phyloP scores from a whole-genome alignment of 2,329 filamentous ascomycete species.

The Pseudogymnoascus sp. region DNA sequence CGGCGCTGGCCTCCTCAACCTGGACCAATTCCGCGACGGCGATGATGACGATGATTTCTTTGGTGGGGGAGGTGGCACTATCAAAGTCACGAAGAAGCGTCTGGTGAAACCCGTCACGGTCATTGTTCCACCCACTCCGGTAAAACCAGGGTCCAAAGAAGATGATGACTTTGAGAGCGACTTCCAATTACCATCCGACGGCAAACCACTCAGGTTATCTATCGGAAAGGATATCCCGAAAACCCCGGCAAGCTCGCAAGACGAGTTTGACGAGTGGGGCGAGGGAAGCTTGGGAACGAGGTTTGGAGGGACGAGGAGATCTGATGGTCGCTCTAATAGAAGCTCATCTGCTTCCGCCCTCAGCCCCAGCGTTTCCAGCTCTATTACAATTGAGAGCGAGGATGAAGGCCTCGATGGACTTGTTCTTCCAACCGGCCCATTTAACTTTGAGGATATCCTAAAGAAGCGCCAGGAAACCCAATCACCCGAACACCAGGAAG shows the following conservation, averaged over 20 bases:
- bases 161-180: slow-evolving; percentile 66
- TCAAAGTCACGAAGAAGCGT: slow-evolving; percentile 56
- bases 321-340: slow-evolving; percentile 42
- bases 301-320: slow-evolving; percentile 73
- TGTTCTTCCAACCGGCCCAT: slow-evolving; percentile 69
- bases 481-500: slow-evolving; percentile 42
- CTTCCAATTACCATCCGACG: slow-evolving; percentile 60
- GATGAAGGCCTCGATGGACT: slow-evolving; percentile 90
- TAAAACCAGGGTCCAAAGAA: slow-evolving; percentile 20
- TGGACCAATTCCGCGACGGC: slow-evolving; percentile 57
- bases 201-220: slow-evolving; percentile 54
- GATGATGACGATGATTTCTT: slow-evolving; percentile 57
- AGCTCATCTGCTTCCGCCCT: slow-evolving; percentile 83
- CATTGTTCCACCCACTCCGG: slow-evolving; percentile 47
- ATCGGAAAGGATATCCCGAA: slow-evolving; percentile 52
- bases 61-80: slow-evolving; percentile 55
- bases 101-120: slow-evolving; percentile 43
- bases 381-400: slow-evolving; percentile 84
- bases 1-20: slow-evolving; percentile 38
- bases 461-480: slow-evolving; percentile 58
- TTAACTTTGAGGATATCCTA: slow-evolving; percentile 74
- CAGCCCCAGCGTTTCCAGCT: slow-evolving; percentile 88
- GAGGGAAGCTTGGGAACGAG: slow-evolving; percentile 89
- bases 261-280: slow-evolving; percentile 85
- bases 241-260: slow-evolving; percentile 50